Evolutionary conservation across 139 green algal genomes (phyloP).

Genomic region (Haematococcus sp.): DNA sequence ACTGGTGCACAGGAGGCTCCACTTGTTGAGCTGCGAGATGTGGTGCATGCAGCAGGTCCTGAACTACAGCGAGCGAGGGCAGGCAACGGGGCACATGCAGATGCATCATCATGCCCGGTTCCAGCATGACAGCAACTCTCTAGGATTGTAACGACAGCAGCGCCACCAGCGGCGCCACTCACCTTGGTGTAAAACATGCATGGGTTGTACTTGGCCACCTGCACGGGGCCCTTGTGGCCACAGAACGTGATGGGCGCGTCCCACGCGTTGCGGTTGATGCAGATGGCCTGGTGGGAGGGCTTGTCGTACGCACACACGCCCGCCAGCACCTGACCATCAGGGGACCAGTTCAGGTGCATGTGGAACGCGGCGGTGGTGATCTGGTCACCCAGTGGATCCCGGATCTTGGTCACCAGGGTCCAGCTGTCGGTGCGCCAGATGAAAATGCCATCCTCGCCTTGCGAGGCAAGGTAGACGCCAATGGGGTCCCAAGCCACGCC

Average conservation of each 20-base stretch:
- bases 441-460: conserved; percentile 78
- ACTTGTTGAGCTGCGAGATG: too few relatives aligned
- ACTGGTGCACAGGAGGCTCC: too few relatives aligned
- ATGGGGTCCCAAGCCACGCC: conserved; percentile 96
- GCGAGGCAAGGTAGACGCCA: conserved; percentile 80
- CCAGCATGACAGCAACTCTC: too few relatives aligned
- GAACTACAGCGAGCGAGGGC: too few relatives aligned
- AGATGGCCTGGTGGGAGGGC: conserved; percentile 6
- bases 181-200: conserved; percentile 50
- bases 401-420: conserved; percentile 39
- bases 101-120: too few relatives aligned
- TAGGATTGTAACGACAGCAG: too few relatives aligned
- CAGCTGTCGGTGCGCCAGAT: conserved; percentile 82
- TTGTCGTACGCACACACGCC: conserved; percentile 42
- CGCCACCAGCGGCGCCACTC: not conserved
- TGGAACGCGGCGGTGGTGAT: conserved; percentile 46
- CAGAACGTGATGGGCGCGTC: conserved; percentile 26
- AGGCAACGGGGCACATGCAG: too few relatives aligned
- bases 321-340: conserved; percentile 45
- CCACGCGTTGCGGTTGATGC: conserved; percentile 30
- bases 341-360: conserved; percentile 48
- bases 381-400: conserved; percentile 27
- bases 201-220: conserved; percentile 66
- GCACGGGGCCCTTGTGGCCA: conserved; percentile 64
- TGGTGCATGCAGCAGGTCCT: too few relatives aligned